phyloP scores from a whole-genome alignment of 139 green algal genomes.

The Chlorella vulgaris region DNA sequence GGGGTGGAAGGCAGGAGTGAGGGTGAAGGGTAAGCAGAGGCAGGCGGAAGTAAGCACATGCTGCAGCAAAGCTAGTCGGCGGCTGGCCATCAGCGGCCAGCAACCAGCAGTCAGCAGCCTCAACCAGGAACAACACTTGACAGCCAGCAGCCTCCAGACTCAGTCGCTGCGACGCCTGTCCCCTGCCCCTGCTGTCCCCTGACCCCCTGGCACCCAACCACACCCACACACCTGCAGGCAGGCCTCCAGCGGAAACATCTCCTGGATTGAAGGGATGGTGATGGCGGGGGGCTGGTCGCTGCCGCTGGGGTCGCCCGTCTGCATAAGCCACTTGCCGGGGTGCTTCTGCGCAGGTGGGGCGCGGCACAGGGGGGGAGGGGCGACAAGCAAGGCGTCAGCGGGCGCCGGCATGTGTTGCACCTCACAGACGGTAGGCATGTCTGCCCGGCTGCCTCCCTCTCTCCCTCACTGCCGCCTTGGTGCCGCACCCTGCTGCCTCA shows the following conservation, averaged over 20 bases:
- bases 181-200: too few species aligned
- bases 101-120: too few species aligned
- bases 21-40: too few species aligned
- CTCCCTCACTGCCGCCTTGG: background rate
- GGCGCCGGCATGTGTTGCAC: background rate
- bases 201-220: background rate
- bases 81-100: too few species aligned
- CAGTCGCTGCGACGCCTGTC: too few species aligned
- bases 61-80: too few species aligned
- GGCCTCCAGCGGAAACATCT: slow-evolving; percentile 56
- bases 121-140: too few species aligned
- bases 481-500: background rate
- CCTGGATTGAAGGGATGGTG: slow-evolving; percentile 39
- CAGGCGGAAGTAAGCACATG: too few species aligned
- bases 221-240: slow-evolving; percentile 29
- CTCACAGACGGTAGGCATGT: too few species aligned
- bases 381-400: background rate
- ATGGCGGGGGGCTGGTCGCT: slow-evolving; percentile 12
- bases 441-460: too few species aligned
- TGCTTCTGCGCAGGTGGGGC: slow-evolving; percentile 21
- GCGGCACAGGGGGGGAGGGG: background rate
- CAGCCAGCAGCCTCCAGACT: too few species aligned
- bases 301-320: background rate
- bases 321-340: slow-evolving; percentile 45
- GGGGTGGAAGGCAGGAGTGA: too few species aligned